These are phyloP conservation scores for Talaromyces sp. DNA, from an alignment of 2,329 filamentous ascomycete species.

Conservation along the genomic window DNA sequence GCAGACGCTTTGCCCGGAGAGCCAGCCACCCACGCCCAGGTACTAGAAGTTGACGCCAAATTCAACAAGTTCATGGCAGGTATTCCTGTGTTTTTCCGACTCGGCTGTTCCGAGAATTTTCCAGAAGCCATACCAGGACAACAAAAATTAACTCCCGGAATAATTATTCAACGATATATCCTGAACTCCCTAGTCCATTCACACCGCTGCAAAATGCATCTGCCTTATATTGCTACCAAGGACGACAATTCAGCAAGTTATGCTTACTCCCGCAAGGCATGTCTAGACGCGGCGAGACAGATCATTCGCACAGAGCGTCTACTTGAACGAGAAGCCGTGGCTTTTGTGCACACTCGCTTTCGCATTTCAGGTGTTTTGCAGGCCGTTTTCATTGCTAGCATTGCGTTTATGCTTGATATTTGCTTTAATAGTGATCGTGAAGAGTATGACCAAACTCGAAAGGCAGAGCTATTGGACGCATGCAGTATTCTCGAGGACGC, in stretches of 20 bases:
- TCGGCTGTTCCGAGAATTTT: constrained; percentile 9
- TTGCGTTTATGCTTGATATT: constrained; percentile 35
- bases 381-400: constrained; percentile 33
- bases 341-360: constrained; percentile 20
- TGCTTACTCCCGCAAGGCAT: constrained; percentile 28
- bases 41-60: constrained; percentile 29
- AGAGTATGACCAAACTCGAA: constrained; percentile 19
- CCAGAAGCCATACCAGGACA: background rate
- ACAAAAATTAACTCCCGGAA: constrained; percentile 11
- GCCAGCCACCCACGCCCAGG: constrained; percentile 20
- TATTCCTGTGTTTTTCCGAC: constrained; percentile 29
- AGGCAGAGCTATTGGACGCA: constrained; percentile 26
- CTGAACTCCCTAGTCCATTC: constrained; percentile 30
- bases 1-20: constrained; percentile 15
- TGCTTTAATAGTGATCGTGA: constrained; percentile 26
- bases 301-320: constrained; percentile 23
- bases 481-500: constrained; percentile 29
- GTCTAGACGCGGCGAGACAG: constrained; percentile 28
- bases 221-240: constrained; percentile 29
- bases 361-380: constrained; percentile 24
- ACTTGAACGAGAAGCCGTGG: constrained; percentile 14
- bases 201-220: constrained; percentile 33
- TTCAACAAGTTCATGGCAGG: constrained; percentile 24
- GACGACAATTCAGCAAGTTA: constrained; percentile 18
- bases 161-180: constrained; percentile 29